These are phyloP conservation scores for Diaporthe batatas DNA, from an alignment of 2,329 filamentous ascomycete genomes.

Conservation along the genomic window DNA sequence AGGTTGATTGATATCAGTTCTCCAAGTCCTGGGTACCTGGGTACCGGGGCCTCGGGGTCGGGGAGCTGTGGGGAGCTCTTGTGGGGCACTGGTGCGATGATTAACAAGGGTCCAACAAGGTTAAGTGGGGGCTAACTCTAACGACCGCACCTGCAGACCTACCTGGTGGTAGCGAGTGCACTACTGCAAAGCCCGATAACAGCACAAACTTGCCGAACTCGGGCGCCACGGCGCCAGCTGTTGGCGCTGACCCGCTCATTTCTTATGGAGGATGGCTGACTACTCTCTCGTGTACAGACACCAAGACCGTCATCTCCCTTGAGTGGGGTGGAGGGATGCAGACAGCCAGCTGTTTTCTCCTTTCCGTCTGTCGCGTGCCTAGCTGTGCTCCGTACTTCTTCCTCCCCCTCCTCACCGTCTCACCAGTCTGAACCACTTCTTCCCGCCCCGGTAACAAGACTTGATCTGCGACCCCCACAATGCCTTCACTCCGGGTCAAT, in stretches of 20 bases:
- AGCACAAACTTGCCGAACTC: slow-evolving; percentile 6
- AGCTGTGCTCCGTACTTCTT: neutral
- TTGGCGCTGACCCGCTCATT: slow-evolving; percentile 16
- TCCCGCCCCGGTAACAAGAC: neutral
- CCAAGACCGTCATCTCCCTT: slow-evolving; percentile 31
- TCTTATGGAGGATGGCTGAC: slow-evolving; percentile 27
- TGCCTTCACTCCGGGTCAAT: slow-evolving; percentile 39
- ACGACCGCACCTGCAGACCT: neutral
- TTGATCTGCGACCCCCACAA: slow-evolving; percentile 3
- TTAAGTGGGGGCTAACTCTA: slow-evolving; percentile 5
- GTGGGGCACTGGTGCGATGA: neutral
- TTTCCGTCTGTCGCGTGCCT: slow-evolving; percentile 6
- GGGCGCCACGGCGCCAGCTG: neutral
- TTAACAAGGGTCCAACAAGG: slow-evolving; percentile 1
- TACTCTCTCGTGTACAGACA: neutral
- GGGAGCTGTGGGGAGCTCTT: slow-evolving; percentile 14
- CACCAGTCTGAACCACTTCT: neutral
- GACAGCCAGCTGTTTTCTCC: slow-evolving; percentile 22
- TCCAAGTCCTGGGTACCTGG: neutral
- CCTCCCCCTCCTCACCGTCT: neutral
- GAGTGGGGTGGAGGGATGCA: slow-evolving; percentile 12
- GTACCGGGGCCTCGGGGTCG: neutral
- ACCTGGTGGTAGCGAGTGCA: neutral
- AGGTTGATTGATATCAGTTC: neutral
- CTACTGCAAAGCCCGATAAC: neutral